Base-by-base conservation (phyloP, 345 rosid genomes). In the Citrus maxima region DNA sequence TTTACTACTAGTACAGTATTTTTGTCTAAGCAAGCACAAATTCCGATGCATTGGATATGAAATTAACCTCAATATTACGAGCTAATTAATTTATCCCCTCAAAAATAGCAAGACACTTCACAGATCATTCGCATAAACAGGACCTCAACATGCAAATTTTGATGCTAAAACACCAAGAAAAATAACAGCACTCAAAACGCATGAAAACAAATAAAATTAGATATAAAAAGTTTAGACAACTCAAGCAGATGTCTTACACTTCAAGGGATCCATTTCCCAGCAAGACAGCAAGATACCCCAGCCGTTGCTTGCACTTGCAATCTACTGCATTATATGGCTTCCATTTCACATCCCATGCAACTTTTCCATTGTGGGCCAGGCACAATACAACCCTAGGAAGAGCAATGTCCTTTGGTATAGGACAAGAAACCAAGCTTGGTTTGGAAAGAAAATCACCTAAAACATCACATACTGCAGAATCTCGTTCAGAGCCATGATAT, bases 321-420 rank as follows among this genome's bases (percentile, higher is more conserved):
- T 85, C 83, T 58, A 82, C 76, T 55, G 32, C 74, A 83, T 77
- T 73, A 73, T 56, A 77, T 59, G 98, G 98, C 78, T 86, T 85
- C 95, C 98, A 96, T 87, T 96, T 94, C 68, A 93, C 90, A 80
- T 96, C 98, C 97, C 97, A 94, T 30, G 84, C 95, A 81, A 93
- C 97, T 88, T 94, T 93, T 82, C 95, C 99, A 80, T 89, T 87
- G 82, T 94, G 98, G 76, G 97, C 94, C 34, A 96, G 85, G 87
- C 98, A 96, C 67, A 94, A 79, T 40, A 93, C 86, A 78, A 89
- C 82, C 82, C 92, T 90, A 75, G 98, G 98, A 67, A 94, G 85
- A 72, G 88, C 83, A 60, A 87, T 78, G 77, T 89, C 89, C 81
- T 78, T 83, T 7, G 88, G 84, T 68, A 90, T 63, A 67, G 81